Conservation (phyloP, 768 basidiomycete species). For the Tulasnella sp. region DNA sequence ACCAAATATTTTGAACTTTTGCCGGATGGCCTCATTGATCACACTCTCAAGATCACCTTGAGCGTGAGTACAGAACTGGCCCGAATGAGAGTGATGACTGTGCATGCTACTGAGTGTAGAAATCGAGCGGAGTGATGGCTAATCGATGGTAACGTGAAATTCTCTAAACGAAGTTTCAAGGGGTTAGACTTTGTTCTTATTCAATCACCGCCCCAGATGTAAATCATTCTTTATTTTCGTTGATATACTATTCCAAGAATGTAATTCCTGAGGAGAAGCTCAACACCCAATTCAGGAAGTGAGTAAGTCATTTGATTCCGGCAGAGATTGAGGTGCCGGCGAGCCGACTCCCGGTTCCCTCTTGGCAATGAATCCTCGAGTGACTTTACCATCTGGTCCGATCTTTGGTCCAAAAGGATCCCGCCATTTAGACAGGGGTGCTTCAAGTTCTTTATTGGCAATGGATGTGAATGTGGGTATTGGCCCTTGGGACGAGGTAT, state of each 20-base stretch:
- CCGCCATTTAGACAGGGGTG: too few species aligned
- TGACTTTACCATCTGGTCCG: too few species aligned
- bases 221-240: not conserved
- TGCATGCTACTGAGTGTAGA: constrained; percentile 8
- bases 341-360: too few species aligned
- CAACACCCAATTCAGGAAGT: not conserved
- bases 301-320: too few species aligned
- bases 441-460: too few species aligned
- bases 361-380: too few species aligned
- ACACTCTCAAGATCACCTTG: constrained; percentile 67
- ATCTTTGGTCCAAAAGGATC: too few species aligned
- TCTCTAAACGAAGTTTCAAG: not conserved
- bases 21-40: constrained; percentile 61
- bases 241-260: not conserved
- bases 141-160: not conserved
- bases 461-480: too few species aligned
- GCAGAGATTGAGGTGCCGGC: too few species aligned
- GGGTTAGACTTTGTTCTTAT: not conserved
- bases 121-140: not conserved
- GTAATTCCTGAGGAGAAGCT: not conserved
- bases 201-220: not conserved
- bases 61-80: constrained; percentile 88
- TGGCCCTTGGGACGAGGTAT: too few species aligned
- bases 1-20: constrained; percentile 71
- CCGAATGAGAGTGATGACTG: constrained; percentile 77